Conservation (phyloP, 2,329 filamentous ascomycete species). For the Xylaria multiplex region DNA sequence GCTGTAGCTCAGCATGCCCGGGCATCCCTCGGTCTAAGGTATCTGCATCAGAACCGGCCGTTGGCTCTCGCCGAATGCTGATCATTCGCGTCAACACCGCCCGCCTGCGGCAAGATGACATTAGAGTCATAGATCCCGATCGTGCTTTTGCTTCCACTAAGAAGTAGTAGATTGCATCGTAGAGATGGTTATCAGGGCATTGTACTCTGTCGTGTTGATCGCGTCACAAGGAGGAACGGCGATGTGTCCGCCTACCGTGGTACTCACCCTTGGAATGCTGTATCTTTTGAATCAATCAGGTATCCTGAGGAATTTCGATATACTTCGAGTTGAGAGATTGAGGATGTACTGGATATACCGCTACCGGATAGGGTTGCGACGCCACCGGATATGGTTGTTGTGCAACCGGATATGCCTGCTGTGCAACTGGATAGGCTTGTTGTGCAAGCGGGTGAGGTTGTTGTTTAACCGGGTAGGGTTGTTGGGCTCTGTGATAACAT, state of each 20-base stretch:
- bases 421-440: not conserved
- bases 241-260: not conserved
- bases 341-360: slow-evolving; percentile 10
- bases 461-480: not conserved
- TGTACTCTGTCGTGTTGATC: not conserved
- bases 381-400: not conserved
- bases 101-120: not conserved
- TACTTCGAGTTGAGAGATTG: not conserved
- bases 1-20: not conserved
- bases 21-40: not conserved
- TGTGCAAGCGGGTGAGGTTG: not conserved
- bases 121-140: not conserved
- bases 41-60: not conserved
- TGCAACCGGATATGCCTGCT: not conserved
- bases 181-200: not conserved
- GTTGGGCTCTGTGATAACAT: slow-evolving; percentile 1
- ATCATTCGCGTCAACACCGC: not conserved
- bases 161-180: not conserved
- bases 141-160: not conserved
- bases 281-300: not conserved
- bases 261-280: not conserved
- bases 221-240: not conserved
- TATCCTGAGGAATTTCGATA: not conserved
- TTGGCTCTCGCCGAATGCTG: not conserved
- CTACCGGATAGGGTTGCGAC: not conserved